Percentiles rank a stretch among this genome's conserved stretches.
phyloP scores from a whole-genome alignment of 192 early-diverging fungal species.

The Entophlyctis helioformis region DNA sequence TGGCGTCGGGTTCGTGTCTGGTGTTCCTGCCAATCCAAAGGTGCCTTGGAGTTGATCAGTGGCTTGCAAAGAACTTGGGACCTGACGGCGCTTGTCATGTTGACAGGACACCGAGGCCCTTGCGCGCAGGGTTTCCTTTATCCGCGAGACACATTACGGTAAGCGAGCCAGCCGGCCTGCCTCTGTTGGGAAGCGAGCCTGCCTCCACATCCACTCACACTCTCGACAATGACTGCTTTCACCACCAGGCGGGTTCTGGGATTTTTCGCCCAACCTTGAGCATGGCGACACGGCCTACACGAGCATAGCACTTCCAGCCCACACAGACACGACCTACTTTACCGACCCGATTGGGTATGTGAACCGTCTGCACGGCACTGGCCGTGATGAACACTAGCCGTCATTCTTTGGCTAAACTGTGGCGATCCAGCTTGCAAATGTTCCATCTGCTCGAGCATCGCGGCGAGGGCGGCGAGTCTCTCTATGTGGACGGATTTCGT shows the following conservation, averaged over 20 bases:
- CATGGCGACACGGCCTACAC: constrained; percentile 83
- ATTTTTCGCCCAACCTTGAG: constrained; percentile 58
- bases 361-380: neutral
- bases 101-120: constrained; percentile 57
- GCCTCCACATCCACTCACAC: neutral
- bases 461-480: constrained; percentile 59
- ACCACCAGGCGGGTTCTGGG: constrained; percentile 49
- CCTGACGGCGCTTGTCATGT: neutral
- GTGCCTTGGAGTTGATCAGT: neutral
- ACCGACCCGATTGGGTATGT: constrained; percentile 66
- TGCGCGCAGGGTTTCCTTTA: constrained; percentile 52
- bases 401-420: neutral
- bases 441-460: constrained; percentile 63
- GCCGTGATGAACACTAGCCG: neutral
- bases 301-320: constrained; percentile 52
- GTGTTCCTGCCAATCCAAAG: constrained; percentile 45
- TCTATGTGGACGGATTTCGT: constrained; percentile 72
- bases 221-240: neutral
- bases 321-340: constrained; percentile 82
- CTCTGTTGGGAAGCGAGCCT: too few species aligned
- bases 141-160: constrained; percentile 70
- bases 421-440: constrained; percentile 48
- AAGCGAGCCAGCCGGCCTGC: neutral
- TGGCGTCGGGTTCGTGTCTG: constrained; percentile 65
- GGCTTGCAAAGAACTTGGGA: too few species aligned